Evolutionary conservation across 805 yeast species (phyloP).

Genomic region (Ogataea saltuana): DNA sequence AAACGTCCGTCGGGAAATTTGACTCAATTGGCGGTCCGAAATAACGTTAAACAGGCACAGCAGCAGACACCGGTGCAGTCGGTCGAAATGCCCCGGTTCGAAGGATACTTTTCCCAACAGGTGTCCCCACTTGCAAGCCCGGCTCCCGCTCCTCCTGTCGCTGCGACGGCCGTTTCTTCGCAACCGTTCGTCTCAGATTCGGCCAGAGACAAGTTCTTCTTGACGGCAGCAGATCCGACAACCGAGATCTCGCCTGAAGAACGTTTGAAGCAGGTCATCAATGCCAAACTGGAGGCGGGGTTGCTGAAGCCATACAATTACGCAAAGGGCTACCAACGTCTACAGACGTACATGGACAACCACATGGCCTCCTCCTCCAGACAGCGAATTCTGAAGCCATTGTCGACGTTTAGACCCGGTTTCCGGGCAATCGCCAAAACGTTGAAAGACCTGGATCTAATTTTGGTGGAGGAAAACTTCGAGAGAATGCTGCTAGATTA

Average conservation of each 20-base stretch:
- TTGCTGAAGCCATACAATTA: slow-evolving; percentile 89
- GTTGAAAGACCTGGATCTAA: slow-evolving; percentile 85
- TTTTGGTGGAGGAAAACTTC: slow-evolving; percentile 89
- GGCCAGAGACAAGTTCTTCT: slow-evolving; percentile 88
- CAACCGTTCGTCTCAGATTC: slow-evolving; percentile 57
- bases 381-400: slow-evolving; percentile 81
- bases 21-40: slow-evolving; percentile 23
- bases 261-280: slow-evolving; percentile 86
- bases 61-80: slow-evolving; percentile 11
- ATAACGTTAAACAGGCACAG: slow-evolving; percentile 16
- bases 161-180: slow-evolving; percentile 1
- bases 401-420: slow-evolving; percentile 86
- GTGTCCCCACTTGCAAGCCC: slow-evolving; percentile 5
- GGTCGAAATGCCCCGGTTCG: slow-evolving; percentile 6
- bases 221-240: slow-evolving; percentile 97
- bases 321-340: slow-evolving; percentile 87
- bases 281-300: slow-evolving; percentile 93
- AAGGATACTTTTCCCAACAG: slow-evolving; percentile 9
- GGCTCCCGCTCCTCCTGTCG: background rate
- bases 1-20: slow-evolving; percentile 17
- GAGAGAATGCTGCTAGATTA: slow-evolving; percentile 92
- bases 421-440: slow-evolving; percentile 91
- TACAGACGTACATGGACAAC: slow-evolving; percentile 89
- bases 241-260: slow-evolving; percentile 94
- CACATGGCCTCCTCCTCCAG: slow-evolving; percentile 84